Evolutionary conservation across 495 filamentous ascomycete genomes (phyloP), one percentile per base, ranked within the genome.

Genomic region (Echria macrotheca): DNA sequence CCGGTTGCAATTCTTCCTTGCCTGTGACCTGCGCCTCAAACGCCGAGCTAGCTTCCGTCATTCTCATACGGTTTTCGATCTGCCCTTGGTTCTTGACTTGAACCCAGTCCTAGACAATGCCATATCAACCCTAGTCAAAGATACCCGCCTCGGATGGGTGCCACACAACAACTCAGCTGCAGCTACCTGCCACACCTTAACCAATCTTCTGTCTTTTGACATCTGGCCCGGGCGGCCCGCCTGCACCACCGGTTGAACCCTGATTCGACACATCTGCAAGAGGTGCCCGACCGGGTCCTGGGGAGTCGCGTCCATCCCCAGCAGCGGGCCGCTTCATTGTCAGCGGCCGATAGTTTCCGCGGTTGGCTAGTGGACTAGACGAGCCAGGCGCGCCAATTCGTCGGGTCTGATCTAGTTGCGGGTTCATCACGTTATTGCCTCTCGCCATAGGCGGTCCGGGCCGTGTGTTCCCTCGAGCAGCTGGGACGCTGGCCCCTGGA

Each of bases 331-430:
- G 67, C 56, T 82, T 84, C 54, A 58, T 72, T 4, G 76, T 76
- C 7, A 78, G 77, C 17, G 80, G 80, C 40, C 78, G 78, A 47
- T 84, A 87, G 47, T 69, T 69, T 1, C 69, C 64, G 14, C 82
- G 66, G 57, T 84, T 85, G 22, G 64, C 70, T 19, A 80, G 59
- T 8, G 81, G 80, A 59, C 78, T 82, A 19, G 72, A 68, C 24
- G 53, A 59, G n/a, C 63, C 72, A 3, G 89, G 88, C 42, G 83
- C 86, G 2, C 89, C 89, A 39, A 95, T 86, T 52, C 80, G 76
- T 26, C 88, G 73, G 44, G 80, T 68, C 33, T 79, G 64, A 52
- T 89, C 85, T 4, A 83, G 57, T 33, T 83, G 75, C 5, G 88
- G 86, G 56, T 90, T 91, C 45, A 86, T 63, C 41, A 84, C 79